These are phyloP conservation scores for Crotalaria pallida DNA, from an alignment of 306 rosid genomes.

Conservation along the genomic window DNA sequence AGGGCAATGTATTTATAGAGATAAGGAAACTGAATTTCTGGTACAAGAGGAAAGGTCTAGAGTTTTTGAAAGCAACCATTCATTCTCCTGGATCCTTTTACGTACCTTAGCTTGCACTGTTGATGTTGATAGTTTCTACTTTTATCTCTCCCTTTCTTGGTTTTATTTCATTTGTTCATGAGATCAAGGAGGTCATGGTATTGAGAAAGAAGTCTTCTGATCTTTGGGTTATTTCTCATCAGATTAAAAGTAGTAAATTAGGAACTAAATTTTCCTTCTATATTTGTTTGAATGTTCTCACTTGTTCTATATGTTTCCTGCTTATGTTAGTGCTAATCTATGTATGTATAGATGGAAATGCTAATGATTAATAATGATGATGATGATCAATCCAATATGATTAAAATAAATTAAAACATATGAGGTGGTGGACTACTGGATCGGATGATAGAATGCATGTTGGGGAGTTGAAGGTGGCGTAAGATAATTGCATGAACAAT, in stretches of 20 bases:
- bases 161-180: constrained; percentile 1
- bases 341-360: constrained; percentile 9
- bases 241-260: not conserved
- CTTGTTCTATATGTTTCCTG: constrained; percentile 27
- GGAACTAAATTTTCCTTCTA: constrained; percentile 5
- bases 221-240: not conserved
- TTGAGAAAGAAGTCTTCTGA: not conserved
- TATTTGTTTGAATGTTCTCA: constrained; percentile 2
- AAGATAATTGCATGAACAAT: constrained; percentile 31
- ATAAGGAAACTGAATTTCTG: constrained; percentile 25
- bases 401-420: constrained; percentile 20
- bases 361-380: no score
- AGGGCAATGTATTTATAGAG: constrained; percentile 44
- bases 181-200: not conserved
- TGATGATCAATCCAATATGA: not conserved
- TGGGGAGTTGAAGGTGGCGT: constrained; percentile 36
- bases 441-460: not conserved
- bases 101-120: constrained; percentile 1
- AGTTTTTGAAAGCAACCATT: constrained; percentile 37
- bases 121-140: constrained; percentile 34
- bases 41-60: constrained; percentile 51
- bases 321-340: constrained; percentile 18
- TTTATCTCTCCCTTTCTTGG: not conserved
- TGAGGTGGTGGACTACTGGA: not conserved
- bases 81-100: constrained; percentile 24